Evolutionary conservation across 2,329 filamentous ascomycete species (phyloP), one percentile per base, ranked within the genome.

Genomic region (Atkinsonella hypoxylon): DNA sequence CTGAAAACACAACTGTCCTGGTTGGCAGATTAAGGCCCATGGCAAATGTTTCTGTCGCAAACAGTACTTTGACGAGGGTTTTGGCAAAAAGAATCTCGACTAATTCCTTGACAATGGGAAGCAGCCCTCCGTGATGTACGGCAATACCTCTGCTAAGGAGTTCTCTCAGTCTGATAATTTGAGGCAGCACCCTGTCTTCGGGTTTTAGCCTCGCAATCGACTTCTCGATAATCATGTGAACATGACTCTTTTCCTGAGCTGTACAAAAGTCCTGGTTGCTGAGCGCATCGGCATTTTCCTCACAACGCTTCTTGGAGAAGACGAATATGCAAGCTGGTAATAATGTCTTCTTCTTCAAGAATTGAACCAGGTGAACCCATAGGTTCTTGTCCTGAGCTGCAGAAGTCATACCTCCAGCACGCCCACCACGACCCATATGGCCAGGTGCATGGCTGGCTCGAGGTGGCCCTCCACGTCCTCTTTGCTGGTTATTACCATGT

Each of bases 21-120:
- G 93, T 98, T 0, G 93, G 93, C 51, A 98, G 71, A 62, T 98
- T 98, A 32, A 98, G 76, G 30, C 93, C 93, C 90, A 98, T 98
- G 36, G 93, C 93, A 66, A 98, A 98, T 0, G 93, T 98, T 66
- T 98, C 93, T 0, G 93, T 98, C 0, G 93, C 93, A 62, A 98
- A 98, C 2, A 98, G 77, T 3, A 98, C 87, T 68, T 98, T 98
- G 52, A 98, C 93, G 50, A 98, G 72, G 1, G 90, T 94, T 67
- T 88, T 89, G 0, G 93, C 91, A 60, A 98, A 98, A 15, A 98
- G 70, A 49, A 98, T 95, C 66, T 98, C 93, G 1, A 98, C 93
- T 22, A 97, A 81, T 66, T 98, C 93, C 67, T 98, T 98, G 58
- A 97, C 89, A 55, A 98, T 98, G 0, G 93, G 93, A 20, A 98